Percentiles rank a stretch among this genome's conserved stretches.
phyloP scores from a whole-genome alignment of 1,284 basidiomycete genomes.

The Mycosarcoma mackinlayi region DNA sequence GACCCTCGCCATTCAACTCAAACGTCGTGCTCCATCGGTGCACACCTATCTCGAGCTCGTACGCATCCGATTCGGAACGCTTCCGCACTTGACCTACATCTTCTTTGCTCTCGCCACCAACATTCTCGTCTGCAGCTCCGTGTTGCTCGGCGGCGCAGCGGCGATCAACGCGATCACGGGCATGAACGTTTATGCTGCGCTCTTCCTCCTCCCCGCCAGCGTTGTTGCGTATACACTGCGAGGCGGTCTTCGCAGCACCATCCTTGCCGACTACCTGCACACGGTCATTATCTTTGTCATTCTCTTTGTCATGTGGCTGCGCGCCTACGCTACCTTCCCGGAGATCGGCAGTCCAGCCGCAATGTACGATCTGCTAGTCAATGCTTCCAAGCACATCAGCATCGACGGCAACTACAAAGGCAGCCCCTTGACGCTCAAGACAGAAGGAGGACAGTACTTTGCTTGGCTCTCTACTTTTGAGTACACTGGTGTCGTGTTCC shows the following conservation, averaged over 20 bases:
- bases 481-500: slow-evolving; percentile 57
- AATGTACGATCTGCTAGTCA: slow-evolving; percentile 53
- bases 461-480: slow-evolving; percentile 51
- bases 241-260: slow-evolving; percentile 53
- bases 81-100: slow-evolving; percentile 56
- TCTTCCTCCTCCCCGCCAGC: slow-evolving; percentile 53
- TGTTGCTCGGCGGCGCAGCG: slow-evolving; percentile 55
- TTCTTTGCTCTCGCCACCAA: slow-evolving; percentile 63
- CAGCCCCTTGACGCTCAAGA: slow-evolving; percentile 51
- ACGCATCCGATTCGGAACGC: slow-evolving; percentile 49
- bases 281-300: slow-evolving; percentile 63
- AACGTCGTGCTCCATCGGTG: slow-evolving; percentile 53
- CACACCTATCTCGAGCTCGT: slow-evolving; percentile 62
- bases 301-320: slow-evolving; percentile 55
- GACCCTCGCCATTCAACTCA: slow-evolving; percentile 59
- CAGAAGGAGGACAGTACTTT: slow-evolving; percentile 56
- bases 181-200: slow-evolving; percentile 53
- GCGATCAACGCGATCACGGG: slow-evolving; percentile 61
- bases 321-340: slow-evolving; percentile 53
- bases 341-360: slow-evolving; percentile 49
- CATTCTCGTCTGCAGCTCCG: slow-evolving; percentile 57
- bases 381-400: slow-evolving; percentile 24
- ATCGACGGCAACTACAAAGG: slow-evolving; percentile 52
- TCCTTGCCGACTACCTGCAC: slow-evolving; percentile 61
- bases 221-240: slow-evolving; percentile 60